Conservation (phyloP, 768 basidiomycete species). For the Panaeolus papilionaceus region DNA sequence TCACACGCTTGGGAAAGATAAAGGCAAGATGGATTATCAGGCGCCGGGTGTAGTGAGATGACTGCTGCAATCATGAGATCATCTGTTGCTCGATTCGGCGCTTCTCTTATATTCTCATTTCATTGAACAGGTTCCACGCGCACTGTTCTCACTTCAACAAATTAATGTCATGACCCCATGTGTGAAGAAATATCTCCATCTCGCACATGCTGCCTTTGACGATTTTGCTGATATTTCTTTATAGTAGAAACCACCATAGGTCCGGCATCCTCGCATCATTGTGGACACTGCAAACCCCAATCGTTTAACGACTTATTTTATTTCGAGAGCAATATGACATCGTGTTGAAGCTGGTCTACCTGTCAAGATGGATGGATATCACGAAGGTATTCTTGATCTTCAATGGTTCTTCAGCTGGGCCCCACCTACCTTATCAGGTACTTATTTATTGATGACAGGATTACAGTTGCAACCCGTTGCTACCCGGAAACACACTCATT, state of each 20-base stretch:
- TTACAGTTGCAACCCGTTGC: neutral
- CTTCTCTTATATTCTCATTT: neutral
- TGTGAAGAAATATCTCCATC: neutral
- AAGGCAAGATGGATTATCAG: neutral
- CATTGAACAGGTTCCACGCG: neutral
- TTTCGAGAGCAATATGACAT: neutral
- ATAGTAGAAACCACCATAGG: neutral
- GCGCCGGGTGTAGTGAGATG: neutral
- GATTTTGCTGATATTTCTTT: neutral
- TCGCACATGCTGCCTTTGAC: neutral
- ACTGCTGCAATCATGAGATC: neutral
- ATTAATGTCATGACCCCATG: neutral
- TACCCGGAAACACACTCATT: neutral
- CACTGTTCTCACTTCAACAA: neutral
- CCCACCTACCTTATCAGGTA: neutral
- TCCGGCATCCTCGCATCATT: neutral
- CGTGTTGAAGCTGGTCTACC: neutral
- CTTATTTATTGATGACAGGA: slow-evolving; percentile 2
- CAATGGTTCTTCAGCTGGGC: neutral
- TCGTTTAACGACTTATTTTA: neutral
- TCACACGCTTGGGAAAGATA: neutral
- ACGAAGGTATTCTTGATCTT: slow-evolving; percentile 4
- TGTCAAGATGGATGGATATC: slow-evolving; percentile 7
- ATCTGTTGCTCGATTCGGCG: neutral
- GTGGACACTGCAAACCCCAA: neutral